These are phyloP conservation scores for Trifolium fragiferum DNA, from an alignment of 306 rosid genomes.

Conservation along the genomic window DNA sequence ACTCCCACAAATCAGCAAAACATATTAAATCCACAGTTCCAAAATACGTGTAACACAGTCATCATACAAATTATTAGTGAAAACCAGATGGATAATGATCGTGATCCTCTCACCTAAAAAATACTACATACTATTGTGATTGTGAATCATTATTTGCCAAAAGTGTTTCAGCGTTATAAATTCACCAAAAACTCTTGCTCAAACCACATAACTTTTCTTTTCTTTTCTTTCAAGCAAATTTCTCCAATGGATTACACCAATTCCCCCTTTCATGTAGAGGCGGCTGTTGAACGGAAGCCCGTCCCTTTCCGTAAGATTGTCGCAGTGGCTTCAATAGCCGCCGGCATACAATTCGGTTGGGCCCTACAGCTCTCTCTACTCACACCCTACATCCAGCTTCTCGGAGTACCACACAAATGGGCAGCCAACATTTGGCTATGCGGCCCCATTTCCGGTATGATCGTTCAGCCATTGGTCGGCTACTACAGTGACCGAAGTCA, in stretches of 20 bases:
- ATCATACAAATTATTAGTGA: too few relatives aligned
- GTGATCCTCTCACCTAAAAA: neutral
- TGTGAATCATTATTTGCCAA: too few relatives aligned
- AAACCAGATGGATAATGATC: neutral
- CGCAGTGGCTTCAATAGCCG: constrained; percentile 65
- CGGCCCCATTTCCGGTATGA: constrained; percentile 71
- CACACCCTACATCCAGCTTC: constrained; percentile 76
- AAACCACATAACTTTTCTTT: neutral
- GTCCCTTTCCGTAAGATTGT: constrained; percentile 48
- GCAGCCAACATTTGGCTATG: constrained; percentile 81
- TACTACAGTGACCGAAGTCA: constrained; percentile 69
- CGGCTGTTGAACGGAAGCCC: neutral
- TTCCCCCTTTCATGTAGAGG: neutral
- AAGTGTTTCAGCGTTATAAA: neutral
- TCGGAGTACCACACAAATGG: constrained; percentile 73
- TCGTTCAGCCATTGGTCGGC: constrained; percentile 74
- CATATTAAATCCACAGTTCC: too few relatives aligned
- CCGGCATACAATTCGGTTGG: constrained; percentile 85
- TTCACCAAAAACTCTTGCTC: neutral
- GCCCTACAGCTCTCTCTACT: constrained; percentile 74
- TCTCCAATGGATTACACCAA: neutral
- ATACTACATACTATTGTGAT: too few relatives aligned
- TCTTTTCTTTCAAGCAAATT: neutral
- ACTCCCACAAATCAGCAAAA: too few relatives aligned
- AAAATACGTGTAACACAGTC: neutral